Evolutionary conservation across 768 basidiomycete genomes (phyloP).

Genomic region (Amanita molliuscula): DNA sequence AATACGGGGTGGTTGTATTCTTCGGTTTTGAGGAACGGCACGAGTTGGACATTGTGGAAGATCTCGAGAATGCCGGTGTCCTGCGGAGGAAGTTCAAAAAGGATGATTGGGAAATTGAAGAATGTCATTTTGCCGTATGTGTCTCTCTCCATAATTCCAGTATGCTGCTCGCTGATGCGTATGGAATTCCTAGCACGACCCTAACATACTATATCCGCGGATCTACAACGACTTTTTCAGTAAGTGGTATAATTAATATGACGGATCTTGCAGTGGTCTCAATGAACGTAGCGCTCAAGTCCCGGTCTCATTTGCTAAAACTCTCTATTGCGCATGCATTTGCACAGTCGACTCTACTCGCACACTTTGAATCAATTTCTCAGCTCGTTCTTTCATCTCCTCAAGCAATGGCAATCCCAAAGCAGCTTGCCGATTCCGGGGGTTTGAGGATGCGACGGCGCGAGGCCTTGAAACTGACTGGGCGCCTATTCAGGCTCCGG

Average conservation of each 20-base stretch:
- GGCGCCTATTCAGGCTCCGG: constrained; percentile 76
- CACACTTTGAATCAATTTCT: constrained; percentile 75
- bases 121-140: constrained; percentile 80
- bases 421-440: constrained; percentile 72
- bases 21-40: constrained; percentile 76
- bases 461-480: constrained; percentile 83
- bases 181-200: constrained; percentile 53
- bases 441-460: constrained; percentile 63
- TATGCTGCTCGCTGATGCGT: neutral
- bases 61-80: constrained; percentile 62
- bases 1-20: constrained; percentile 88
- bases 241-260: constrained; percentile 27
- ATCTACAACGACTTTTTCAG: constrained; percentile 98
- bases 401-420: constrained; percentile 70
- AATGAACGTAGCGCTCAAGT: constrained; percentile 64
- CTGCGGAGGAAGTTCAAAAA: constrained; percentile 52
- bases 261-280: neutral
- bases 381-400: constrained; percentile 71
- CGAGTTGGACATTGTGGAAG: constrained; percentile 78
- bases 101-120: constrained; percentile 85
- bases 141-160: neutral
- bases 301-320: constrained; percentile 81
- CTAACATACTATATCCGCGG: constrained; percentile 73
- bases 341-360: constrained; percentile 88
- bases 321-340: constrained; percentile 92